Conservation (phyloP, 441 rosid genomes). For the Brassica hybrid region DNA sequence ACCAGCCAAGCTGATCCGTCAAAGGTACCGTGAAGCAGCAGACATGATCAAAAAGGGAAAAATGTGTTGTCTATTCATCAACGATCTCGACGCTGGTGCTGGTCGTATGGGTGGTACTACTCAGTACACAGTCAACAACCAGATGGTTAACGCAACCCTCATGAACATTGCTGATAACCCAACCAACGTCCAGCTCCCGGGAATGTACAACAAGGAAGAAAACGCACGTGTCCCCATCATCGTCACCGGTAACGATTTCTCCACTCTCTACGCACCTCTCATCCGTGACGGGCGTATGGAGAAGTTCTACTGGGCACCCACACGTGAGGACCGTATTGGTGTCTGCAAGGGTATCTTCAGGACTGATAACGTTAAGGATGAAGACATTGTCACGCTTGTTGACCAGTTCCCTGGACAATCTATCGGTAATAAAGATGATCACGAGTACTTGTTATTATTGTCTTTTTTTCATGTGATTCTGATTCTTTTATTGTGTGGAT, state of each 20-base stretch:
- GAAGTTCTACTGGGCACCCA: conserved; percentile 99
- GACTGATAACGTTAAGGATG: conserved; percentile 56
- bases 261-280: conserved; percentile 90
- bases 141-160: conserved; percentile 98
- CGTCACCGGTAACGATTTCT: conserved; percentile 96
- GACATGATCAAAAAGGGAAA: conserved; percentile 94
- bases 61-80: conserved; percentile 96
- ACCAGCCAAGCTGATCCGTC: conserved; percentile 94
- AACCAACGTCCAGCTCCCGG: conserved; percentile 91
- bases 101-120: conserved; percentile 98
- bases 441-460: not conserved
- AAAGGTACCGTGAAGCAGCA: conserved; percentile 98
- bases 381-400: conserved; percentile 73
- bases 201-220: conserved; percentile 97
- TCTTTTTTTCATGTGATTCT: not conserved
- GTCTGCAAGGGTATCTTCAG: conserved; percentile 89
- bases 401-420: conserved; percentile 98
- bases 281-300: conserved; percentile 98
- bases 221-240: conserved; percentile 86
- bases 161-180: conserved; percentile 99
- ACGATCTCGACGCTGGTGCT: conserved; percentile 98
- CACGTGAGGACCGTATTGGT: conserved; percentile 91
- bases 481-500: conserved; percentile 15
- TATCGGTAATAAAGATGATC: conserved; percentile 54
- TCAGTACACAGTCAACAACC: conserved; percentile 98